These are phyloP conservation scores for Kregervanrija delftensis DNA, from an alignment of 805 yeast species.

Conservation along the genomic window DNA sequence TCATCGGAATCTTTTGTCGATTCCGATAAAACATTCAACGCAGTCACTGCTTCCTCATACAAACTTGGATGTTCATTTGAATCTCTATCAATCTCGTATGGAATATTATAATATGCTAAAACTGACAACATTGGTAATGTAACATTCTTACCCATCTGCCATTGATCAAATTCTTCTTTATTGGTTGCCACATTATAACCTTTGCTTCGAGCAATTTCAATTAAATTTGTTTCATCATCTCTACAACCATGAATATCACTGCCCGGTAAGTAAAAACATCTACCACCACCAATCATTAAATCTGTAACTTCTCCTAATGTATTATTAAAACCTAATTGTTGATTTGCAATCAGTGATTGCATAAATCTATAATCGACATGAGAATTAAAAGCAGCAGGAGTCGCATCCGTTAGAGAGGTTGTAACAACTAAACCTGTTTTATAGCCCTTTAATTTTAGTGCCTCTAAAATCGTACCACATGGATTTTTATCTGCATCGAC, in stretches of 20 bases:
- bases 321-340: conserved; percentile 69
- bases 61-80: conserved; percentile 60
- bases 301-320: conserved; percentile 77
- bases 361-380: conserved; percentile 72
- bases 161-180: conserved; percentile 50
- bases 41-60: conserved; percentile 71
- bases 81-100: conserved; percentile 77
- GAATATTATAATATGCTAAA: conserved; percentile 71
- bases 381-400: conserved; percentile 84
- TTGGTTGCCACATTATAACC: conserved; percentile 65
- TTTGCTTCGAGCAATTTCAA: conserved; percentile 49
- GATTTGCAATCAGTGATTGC: conserved; percentile 83
- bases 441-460: conserved; percentile 75
- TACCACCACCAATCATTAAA: conserved; percentile 86
- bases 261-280: conserved; percentile 69
- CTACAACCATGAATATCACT: conserved; percentile 56
- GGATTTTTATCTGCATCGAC: conserved; percentile 64
- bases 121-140: conserved; percentile 70
- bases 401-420: conserved; percentile 88
- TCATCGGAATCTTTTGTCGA: conserved; percentile 68
- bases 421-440: conserved; percentile 88
- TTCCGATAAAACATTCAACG: conserved; percentile 57
- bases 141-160: conserved; percentile 55
- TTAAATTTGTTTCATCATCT: conserved; percentile 59
- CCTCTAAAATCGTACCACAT: conserved; percentile 85